phyloP scores from a whole-genome alignment of 306 rosid species.

The Carpinus fangiana region DNA sequence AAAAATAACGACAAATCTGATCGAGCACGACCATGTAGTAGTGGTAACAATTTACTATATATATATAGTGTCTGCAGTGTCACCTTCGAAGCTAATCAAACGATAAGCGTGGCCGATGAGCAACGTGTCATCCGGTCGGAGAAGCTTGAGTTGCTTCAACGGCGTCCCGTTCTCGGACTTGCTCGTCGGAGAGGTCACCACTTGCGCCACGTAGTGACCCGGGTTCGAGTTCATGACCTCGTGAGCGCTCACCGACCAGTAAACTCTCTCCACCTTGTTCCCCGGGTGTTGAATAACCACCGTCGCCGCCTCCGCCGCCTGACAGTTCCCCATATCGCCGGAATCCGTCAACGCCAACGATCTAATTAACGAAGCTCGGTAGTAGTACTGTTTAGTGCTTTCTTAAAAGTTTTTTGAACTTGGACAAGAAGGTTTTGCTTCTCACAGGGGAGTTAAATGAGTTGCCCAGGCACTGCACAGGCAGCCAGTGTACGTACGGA shows the following conservation, averaged over 20 bases:
- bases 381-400: too few relatives aligned
- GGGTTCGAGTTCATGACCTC: slow-evolving; percentile 75
- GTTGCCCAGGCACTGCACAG: not conserved
- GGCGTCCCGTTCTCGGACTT: slow-evolving; percentile 59
- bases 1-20: not conserved
- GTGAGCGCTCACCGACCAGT: slow-evolving; percentile 80
- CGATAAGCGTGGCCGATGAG: slow-evolving; percentile 90
- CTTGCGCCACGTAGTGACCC: slow-evolving; percentile 81
- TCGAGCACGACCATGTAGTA: not conserved
- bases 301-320: slow-evolving; percentile 89
- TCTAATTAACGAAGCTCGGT: not conserved
- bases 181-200: slow-evolving; percentile 43
- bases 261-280: slow-evolving; percentile 65
- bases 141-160: slow-evolving; percentile 81
- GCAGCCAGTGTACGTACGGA: too few relatives aligned
- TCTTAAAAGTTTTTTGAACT: too few relatives aligned
- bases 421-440: not conserved
- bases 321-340: slow-evolving; percentile 78
- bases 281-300: slow-evolving; percentile 81
- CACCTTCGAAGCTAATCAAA: slow-evolving; percentile 77
- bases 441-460: not conserved
- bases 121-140: slow-evolving; percentile 80
- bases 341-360: not conserved
- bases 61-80: too few relatives aligned
- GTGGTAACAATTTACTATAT: not conserved